Base-by-base conservation (phyloP, 2,329 filamentous ascomycete genomes). In the Fusarium neocosmosporiellum region DNA sequence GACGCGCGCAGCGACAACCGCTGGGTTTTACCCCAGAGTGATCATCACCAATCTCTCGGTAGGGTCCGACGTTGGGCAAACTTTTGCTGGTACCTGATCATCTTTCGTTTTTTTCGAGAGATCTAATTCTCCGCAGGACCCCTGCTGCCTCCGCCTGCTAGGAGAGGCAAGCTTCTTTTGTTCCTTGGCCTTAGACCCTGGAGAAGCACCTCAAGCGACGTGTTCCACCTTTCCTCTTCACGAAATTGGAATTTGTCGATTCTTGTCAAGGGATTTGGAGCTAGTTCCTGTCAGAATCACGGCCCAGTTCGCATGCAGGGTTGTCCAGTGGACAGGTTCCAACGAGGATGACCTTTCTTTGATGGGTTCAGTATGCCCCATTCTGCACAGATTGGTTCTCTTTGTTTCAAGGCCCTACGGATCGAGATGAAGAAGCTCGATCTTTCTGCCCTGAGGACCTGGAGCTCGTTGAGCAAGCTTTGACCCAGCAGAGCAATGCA, bases 1-100 rank as follows among this genome's bases (percentile, higher is more conserved):
- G 16, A 60, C 53, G 53, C 63, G 60, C 41, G 62, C 65, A 66
- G 68, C 59, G 37, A 48, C 65, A 69, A 55, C 34, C 29, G 20
- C 61, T 59, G 46, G 53, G 50, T 61, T 58, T 37, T 57, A 69
- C 72, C 65, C 71, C 69, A 68, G 63, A 71, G 59, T 69, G 76
- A 78, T 78, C 76, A 75, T 69, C 71, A 24, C 50, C 37, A 63
- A 68, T 46, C 13, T 66, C 63, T 78, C 74, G 74, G 72, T 59
- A 67, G 63, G 61, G 67, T 55, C 67, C 71, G 67, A 71, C 34
- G 64, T 75, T 77, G 67, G 74, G 75, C 66, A 73, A 64, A 43
- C 20, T 67, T 48, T 46, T 16, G 43, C 50, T 54, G 64, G 65
- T 69, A 72, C 69, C 74, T 68, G 66, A 69, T 65, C 61, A 61